Evolutionary conservation across 805 yeast species (phyloP), one percentile per base, ranked within the genome.

Genomic region (Saturnispora bothae): DNA sequence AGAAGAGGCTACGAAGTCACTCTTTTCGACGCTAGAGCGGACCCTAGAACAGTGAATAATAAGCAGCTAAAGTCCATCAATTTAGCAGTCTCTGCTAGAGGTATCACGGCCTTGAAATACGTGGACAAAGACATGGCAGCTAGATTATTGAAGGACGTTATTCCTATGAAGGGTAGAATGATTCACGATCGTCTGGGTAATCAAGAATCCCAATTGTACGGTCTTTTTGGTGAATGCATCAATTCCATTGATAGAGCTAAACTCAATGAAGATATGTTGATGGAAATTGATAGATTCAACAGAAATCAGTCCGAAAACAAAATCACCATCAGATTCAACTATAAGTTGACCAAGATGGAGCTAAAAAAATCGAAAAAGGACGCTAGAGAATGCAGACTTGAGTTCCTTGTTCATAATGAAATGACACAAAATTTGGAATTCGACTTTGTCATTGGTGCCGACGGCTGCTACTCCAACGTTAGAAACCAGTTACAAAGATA

Each of bases 111-210:
- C 0, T 58, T 88, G 52, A 60, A 66, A 40, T 68, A 65, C 35
- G 76, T 86, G 10, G 86, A 81, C 52, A 54, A 60, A 1, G 67
- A 61, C 12, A 64, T 85, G 64, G 74, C 80, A 10, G 56, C 61
- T 0, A 52, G 76, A 19, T 67, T 85, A 2, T 51, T 81, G 43
- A 59, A 64, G 23, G 71, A 72, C 30, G 71, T 83, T 18, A 79
- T 83, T 19, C 96, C 96, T 2, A 83, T 88, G 89, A 61, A 71
- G 30, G 96, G 95, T 2, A 65, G 96, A 31, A 85, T 86, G 96
- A 76, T 88, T 41, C 96, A 88, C 56, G 79, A 78, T 45, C 35
- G 59, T 12, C 49, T 65, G 10, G 95, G 94, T 0, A 56, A 59
- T 16, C 78, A 76, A 53, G 76, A 70, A 45, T 65, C 81, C 22